These are phyloP conservation scores for carrot (Daucus carota) DNA, from an alignment of 129 eudicot genomes.

Conservation along the genomic window DNA sequence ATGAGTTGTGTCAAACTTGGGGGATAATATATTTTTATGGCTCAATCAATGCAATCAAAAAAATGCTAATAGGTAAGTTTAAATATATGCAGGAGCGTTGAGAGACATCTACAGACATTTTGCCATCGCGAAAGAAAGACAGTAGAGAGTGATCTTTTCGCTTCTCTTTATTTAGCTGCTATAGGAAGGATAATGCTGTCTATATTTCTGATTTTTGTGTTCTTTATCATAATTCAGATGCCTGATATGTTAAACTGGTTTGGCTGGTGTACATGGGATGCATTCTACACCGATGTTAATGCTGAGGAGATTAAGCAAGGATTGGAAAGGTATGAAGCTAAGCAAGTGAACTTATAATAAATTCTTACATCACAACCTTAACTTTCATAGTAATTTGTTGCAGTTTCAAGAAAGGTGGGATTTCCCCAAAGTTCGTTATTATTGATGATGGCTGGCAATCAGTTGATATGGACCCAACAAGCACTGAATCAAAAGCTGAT, in stretches of 20 bases:
- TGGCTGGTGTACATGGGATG: conserved; percentile 99
- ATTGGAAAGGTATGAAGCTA: conserved; percentile 44
- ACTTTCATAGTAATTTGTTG: background rate
- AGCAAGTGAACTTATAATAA: background rate
- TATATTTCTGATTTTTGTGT: background rate
- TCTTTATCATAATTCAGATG: conserved; percentile 41
- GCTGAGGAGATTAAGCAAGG: conserved; percentile 78
- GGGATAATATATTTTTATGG: background rate
- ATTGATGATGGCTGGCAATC: conserved; percentile 99
- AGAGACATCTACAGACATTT: conserved; percentile 77
- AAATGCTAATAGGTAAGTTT: conserved; percentile 1
- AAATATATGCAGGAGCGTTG: conserved; percentile 54
- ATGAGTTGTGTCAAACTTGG: background rate
- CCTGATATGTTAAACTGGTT: conserved; percentile 92
- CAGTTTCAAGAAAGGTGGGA: conserved; percentile 83
- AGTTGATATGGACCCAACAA: conserved; percentile 63
- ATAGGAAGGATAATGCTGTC: background rate
- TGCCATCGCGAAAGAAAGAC: conserved; percentile 78
- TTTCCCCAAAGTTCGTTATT: conserved; percentile 77
- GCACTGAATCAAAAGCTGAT: conserved; percentile 45
- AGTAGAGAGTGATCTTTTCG: conserved; percentile 24
- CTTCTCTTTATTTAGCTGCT: background rate
- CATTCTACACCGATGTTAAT: conserved; percentile 80
- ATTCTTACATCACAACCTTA: background rate
- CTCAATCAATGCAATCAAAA: background rate